Conservation (phyloP, 805 yeast species). For the Millerago galiae region DNA sequence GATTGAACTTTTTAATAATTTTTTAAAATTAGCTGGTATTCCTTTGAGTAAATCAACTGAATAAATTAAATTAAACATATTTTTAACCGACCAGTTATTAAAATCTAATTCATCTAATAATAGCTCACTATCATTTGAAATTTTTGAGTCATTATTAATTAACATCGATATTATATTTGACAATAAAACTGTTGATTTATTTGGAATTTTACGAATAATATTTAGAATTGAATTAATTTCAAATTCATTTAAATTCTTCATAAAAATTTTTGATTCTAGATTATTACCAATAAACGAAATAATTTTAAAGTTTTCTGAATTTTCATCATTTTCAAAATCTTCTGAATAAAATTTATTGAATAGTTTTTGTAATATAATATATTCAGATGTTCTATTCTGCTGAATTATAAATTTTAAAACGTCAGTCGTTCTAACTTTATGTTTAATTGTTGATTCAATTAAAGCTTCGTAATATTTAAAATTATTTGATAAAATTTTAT, state of each 20-base stretch:
- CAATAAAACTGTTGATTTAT: neutral
- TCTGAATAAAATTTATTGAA: neutral
- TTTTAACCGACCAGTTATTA: neutral
- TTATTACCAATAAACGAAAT: constrained; percentile 18
- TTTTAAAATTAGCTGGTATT: neutral
- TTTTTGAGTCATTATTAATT: neutral
- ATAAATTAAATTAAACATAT: constrained; percentile 1
- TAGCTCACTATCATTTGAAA: neutral
- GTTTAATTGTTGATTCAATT: constrained; percentile 4
- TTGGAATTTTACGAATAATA: neutral
- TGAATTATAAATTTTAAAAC: constrained; percentile 14
- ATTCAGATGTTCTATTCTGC: constrained; percentile 13
- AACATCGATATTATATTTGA: neutral
- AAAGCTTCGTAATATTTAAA: constrained; percentile 11
- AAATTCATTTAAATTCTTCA: constrained; percentile 1
- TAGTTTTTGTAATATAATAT: constrained; percentile 12
- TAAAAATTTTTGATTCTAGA: constrained; percentile 19
- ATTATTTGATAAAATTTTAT: neutral
- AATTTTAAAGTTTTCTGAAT: neutral
- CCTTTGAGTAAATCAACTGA: constrained; percentile 1
- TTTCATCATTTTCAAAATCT: neutral
- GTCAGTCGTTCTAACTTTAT: constrained; percentile 10
- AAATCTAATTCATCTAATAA: constrained; percentile 3
- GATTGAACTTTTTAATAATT: neutral
- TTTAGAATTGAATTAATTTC: constrained; percentile 1